A percentile compares a stretch with the other conserved stretches of the same genome.
phyloP scores from a whole-genome alignment of 1,284 basidiomycete genomes.

The Testicularia cyperi region DNA sequence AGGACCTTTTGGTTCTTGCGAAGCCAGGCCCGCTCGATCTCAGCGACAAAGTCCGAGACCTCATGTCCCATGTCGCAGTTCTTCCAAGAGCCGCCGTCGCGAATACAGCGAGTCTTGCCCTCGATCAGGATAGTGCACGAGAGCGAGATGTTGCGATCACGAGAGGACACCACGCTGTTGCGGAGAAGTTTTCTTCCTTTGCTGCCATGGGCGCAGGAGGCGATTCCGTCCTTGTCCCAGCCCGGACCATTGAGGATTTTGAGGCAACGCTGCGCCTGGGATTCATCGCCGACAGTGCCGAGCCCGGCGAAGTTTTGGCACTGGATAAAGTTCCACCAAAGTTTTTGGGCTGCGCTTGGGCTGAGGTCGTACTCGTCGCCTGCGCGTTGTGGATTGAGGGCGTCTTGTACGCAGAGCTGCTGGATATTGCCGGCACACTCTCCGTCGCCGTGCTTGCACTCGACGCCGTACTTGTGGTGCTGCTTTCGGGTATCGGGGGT shows the following conservation, averaged over 20 bases:
- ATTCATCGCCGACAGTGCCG: constrained; percentile 39
- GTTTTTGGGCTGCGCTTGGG: constrained; percentile 40
- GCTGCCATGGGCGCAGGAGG: constrained; percentile 35
- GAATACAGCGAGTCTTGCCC: constrained; percentile 35
- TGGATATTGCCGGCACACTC: constrained; percentile 50
- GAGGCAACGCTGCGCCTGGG: constrained; percentile 34
- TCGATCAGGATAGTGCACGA: constrained; percentile 46
- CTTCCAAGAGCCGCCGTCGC: constrained; percentile 45
- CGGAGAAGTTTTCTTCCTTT: constrained; percentile 32
- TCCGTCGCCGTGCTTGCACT: constrained; percentile 41
- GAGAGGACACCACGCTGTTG: constrained; percentile 22
- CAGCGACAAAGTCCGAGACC: constrained; percentile 36
- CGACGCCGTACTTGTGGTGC: constrained; percentile 18
- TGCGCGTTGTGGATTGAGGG: constrained; percentile 37
- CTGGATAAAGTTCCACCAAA: constrained; percentile 46
- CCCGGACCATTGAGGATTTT: constrained; percentile 25
- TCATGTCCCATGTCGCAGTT: constrained; percentile 44
- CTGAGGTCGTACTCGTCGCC: constrained; percentile 44
- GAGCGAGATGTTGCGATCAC: constrained; percentile 13
- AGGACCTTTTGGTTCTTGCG: constrained; percentile 8
- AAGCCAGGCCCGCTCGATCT: constrained; percentile 40
- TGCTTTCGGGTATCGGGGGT: constrained; percentile 8
- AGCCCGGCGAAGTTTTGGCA: constrained; percentile 41
- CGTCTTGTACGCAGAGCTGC: constrained; percentile 45
- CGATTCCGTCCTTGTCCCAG: constrained; percentile 45